These are phyloP conservation scores for Leptomonas pyrrhocoris DNA, from an alignment of 208 protist genomes.

Conservation along the genomic window DNA sequence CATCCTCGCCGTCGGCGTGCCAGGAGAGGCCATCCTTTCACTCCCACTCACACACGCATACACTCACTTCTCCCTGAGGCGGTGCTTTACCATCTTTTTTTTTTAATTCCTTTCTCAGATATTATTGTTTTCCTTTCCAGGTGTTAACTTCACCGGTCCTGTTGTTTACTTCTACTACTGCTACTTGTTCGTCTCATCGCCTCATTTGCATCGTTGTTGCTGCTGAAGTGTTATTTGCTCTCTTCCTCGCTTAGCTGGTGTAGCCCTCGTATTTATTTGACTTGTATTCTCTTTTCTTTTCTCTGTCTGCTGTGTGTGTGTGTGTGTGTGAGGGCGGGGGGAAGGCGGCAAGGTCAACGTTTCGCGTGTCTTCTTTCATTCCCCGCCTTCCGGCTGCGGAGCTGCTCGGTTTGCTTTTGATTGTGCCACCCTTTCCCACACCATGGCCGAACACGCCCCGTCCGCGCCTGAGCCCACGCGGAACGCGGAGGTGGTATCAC, in stretches of 20 bases:
- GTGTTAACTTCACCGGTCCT: background rate
- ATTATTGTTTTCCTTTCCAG: background rate
- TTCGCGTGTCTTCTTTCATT: constrained; percentile 34
- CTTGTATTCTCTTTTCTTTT: background rate
- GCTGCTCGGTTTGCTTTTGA: background rate
- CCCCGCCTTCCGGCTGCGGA: background rate
- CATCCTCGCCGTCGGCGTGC: no score
- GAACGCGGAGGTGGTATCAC: background rate
- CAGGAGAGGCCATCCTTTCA: no score
- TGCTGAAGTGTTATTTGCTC: constrained; percentile 6
- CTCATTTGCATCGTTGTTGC: constrained; percentile 10
- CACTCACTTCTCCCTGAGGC: no score
- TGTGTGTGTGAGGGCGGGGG: no score
- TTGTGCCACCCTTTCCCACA: no score
- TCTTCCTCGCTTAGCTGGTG: background rate
- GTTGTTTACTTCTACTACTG: background rate
- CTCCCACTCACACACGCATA: no score
- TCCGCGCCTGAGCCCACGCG: background rate
- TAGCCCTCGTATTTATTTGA: background rate
- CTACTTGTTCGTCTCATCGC: constrained; percentile 9
- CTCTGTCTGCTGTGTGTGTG: no score
- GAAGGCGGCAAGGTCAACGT: no score
- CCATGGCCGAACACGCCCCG: no score
- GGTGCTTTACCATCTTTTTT: no score
- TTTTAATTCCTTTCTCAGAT: background rate